These are phyloP conservation scores for Cadophora sp. DNA, from an alignment of 2,329 filamentous ascomycete genomes.

Conservation along the genomic window DNA sequence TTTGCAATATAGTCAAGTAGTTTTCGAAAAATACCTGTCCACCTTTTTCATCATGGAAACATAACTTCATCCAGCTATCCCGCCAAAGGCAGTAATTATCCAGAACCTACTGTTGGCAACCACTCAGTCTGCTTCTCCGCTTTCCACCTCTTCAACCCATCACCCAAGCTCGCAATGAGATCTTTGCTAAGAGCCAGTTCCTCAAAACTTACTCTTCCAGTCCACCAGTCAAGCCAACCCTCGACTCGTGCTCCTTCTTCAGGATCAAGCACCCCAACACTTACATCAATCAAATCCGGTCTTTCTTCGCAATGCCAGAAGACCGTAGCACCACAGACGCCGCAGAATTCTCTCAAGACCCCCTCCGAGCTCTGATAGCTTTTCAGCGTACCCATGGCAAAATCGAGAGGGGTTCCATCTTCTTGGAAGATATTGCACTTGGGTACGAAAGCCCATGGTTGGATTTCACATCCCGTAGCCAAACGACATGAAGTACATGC, in stretches of 20 bases:
- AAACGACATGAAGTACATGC: constrained; percentile 68
- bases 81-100: too few species aligned
- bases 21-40: too few species aligned
- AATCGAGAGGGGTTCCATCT: constrained; percentile 45
- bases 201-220: constrained; percentile 61
- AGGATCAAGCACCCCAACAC: constrained; percentile 62
- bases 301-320: constrained; percentile 65
- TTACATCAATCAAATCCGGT: constrained; percentile 66
- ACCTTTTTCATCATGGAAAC: too few species aligned
- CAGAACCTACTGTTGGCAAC: neutral
- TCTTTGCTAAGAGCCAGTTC: constrained; percentile 39
- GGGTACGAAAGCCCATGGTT: constrained; percentile 71
- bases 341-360: constrained; percentile 67
- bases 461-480: constrained; percentile 66
- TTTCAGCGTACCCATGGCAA: constrained; percentile 54
- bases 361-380: constrained; percentile 60
- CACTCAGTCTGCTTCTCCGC: neutral
- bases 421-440: constrained; percentile 60
- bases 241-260: constrained; percentile 60
- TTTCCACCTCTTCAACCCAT: constrained; percentile 34
- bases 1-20: too few species aligned
- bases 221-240: constrained; percentile 68
- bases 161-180: constrained; percentile 34
- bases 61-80: too few species aligned
- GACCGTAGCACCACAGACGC: constrained; percentile 65